Evolutionary conservation across 1,284 basidiomycete species (phyloP), one percentile per base, ranked within the genome.

Genomic region (Vanrija sp.): DNA sequence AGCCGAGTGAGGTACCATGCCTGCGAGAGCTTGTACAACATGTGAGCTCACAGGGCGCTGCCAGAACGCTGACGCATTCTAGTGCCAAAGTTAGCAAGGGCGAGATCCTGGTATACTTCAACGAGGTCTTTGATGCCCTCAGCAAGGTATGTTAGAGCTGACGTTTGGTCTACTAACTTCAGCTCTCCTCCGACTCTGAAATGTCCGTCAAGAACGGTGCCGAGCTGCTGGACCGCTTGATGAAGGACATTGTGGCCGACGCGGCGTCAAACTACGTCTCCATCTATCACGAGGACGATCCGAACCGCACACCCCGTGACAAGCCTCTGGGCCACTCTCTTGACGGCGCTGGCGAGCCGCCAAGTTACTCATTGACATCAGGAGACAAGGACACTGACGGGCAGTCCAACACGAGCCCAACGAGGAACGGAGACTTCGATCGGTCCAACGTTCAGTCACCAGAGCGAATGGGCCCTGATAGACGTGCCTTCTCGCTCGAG

Each of bases 201-300:
- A 74, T 92, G 48, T 95, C 95, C 3, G 96, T 98, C 63, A 97
- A 97, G 83, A 98, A 98, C 69, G 96, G 95, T 8, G 94, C 95
- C 1, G 96, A 99, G 74, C 83, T 99, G n/a, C 83, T 98, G 52
- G 96, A 99, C 75, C 85, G 96, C 25, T 82, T 98, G 16, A 83
- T 99, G 68, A 98, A 98, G 74, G 96, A 99, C 66, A 95, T 98
- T 51, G 95, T 98, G 2, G 89, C 93, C 38, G 96, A 98, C 78
- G 90, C 91, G 3, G 96, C 94, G 0, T 92, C 94, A 0, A 87
- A 90, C 52, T 98, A 98, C 72, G 87, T 98, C 54, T 93, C 94
- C 2, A 85, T 89, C 56, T 91, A 89, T 70, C 84, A 87, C 15
- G 69, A 71, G 40, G 61, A 63, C 34, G 69, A 71, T 40, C 63